Conservation (phyloP, 2,329 filamentous ascomycete species). For the Aspergillus tubingensis region DNA sequence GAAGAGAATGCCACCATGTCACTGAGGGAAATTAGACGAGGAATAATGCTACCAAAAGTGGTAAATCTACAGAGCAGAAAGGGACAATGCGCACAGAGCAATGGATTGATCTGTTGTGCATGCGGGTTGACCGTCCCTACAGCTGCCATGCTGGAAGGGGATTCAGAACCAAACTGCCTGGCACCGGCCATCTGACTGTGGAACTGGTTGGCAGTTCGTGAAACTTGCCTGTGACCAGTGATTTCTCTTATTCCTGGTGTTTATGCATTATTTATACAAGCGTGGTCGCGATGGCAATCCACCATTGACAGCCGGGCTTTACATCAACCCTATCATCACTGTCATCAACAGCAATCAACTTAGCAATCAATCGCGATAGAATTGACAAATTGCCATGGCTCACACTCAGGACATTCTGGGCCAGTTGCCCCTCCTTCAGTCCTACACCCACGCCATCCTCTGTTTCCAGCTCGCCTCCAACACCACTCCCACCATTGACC, state of each 20-base stretch:
- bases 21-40: too few relatives aligned
- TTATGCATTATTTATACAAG: neutral
- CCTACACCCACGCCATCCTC: constrained; percentile 25
- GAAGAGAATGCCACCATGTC: neutral
- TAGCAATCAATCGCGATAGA: too few relatives aligned
- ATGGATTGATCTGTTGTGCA: neutral
- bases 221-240: neutral
- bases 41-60: too few relatives aligned
- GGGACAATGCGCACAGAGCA: too few relatives aligned
- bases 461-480: constrained; percentile 17
- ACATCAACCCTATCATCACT: neutral
- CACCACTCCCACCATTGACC: neutral
- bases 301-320: neutral
- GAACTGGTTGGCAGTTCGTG: neutral
- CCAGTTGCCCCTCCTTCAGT: constrained; percentile 25
- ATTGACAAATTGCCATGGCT: constrained; percentile 1
- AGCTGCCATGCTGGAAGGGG: neutral
- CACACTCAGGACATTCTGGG: constrained; percentile 25
- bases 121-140: neutral
- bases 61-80: too few relatives aligned
- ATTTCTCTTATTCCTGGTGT: too few relatives aligned
- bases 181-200: too few relatives aligned
- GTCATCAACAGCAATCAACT: neutral
- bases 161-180: too few relatives aligned
- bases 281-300: neutral